Evolutionary conservation across 108 stramenopile species (phyloP), one percentile per base, ranked within the genome.

Genomic region (Seminavis robusta): DNA sequence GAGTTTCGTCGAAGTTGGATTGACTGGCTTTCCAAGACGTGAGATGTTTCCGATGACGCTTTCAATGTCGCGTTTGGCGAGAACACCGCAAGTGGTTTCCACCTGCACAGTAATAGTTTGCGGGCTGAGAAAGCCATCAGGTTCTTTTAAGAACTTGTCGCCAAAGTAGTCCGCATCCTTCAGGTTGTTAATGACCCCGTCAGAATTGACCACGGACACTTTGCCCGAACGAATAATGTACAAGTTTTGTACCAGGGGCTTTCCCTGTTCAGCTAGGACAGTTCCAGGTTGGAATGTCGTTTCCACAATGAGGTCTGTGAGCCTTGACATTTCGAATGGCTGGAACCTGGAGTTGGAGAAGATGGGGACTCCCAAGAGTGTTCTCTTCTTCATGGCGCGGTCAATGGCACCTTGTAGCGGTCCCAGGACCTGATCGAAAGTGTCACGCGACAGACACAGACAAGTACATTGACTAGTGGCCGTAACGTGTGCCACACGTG

Each of bases 401-500:
- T 90, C 88, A 67, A 90, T 90, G 20, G 86, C 39, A 38, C 78
- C 80, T 48, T 90, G 88, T 36, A 90, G 63, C 29, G 88, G 84
- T 37, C 88, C 88, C 16, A 90, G 71, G 24, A 77, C 72, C 63
- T 76, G 83, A 34, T 90, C 84, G 54, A 90, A 90, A 24, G 79
- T 81, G 36, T 86, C 84, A 61, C 88, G 81, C 3, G 81, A 81
- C 31, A 90, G 64, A 65, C 84, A 83, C 13, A 90, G 72, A 27
- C 79, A 81, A 7, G 82, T 79, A 64, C 80, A 85, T 16, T 74
- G 64, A 43, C 54, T 67, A 36, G 82, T 63, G 19, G 88, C 74
- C 16, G 87, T 84, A 29, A 85, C 67, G 62, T 90, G 87, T 30
- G 92, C 92, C n/a, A 74, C 71, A 52, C 97, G 90, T 0, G 95